A percentile compares a stretch with the other conserved stretches of the same genome.
These are phyloP conservation scores for Russula compacta DNA, from an alignment of 768 basidiomycete genomes.

Conservation along the genomic window DNA sequence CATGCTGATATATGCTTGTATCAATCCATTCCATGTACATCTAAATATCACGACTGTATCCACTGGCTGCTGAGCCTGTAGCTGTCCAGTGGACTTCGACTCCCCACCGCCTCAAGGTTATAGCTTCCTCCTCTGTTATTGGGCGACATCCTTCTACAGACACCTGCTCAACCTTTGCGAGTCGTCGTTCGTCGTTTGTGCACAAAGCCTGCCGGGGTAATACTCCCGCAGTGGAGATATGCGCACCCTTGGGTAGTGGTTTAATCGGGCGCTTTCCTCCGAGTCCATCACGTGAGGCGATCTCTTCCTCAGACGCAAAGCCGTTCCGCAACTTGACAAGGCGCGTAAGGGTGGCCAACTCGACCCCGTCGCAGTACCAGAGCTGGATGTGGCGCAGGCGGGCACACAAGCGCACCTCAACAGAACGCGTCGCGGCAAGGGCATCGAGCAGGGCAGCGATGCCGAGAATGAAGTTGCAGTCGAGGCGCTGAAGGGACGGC, in stretches of 20 bases:
- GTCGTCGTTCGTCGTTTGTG: not conserved
- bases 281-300: not conserved
- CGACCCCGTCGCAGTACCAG: constrained; percentile 12
- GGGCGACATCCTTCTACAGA: constrained; percentile 1
- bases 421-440: constrained; percentile 3
- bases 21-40: not conserved
- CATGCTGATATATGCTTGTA: not conserved
- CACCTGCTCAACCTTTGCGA: not conserved
- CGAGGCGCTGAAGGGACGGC: constrained; percentile 16
- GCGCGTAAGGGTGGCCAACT: not conserved
- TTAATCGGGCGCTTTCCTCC: not conserved
- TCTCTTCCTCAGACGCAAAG: not conserved
- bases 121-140: constrained; percentile 1
- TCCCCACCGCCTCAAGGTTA: constrained; percentile 1
- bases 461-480: constrained; percentile 14
- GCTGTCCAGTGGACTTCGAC: constrained; percentile 2
- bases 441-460: constrained; percentile 1
- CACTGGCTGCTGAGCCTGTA: not conserved
- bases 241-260: not conserved
- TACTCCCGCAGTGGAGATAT: not conserved
- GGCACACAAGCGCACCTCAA: constrained; percentile 1
- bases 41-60: not conserved
- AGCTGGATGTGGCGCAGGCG: constrained; percentile 9
- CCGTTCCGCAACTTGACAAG: constrained; percentile 16
- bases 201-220: not conserved